Evolutionary conservation across 2,329 filamentous ascomycete genomes (phyloP).

Genomic region (Calonectria hawksworthii): DNA sequence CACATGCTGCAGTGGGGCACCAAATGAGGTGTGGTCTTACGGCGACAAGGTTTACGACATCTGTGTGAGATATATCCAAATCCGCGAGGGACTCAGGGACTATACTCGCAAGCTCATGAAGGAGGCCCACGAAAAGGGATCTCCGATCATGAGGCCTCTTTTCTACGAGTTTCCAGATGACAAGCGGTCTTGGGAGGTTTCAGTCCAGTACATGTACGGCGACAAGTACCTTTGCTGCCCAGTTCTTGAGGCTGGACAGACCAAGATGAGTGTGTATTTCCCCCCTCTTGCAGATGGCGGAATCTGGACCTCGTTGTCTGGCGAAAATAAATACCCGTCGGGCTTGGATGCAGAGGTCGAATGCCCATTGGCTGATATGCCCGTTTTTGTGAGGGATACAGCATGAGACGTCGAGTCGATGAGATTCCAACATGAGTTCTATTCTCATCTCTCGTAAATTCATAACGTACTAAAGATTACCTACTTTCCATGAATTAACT

Average conservation of each 20-base stretch:
- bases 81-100: slow-evolving; percentile 70
- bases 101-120: slow-evolving; percentile 72
- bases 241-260: not conserved
- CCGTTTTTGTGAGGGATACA: slow-evolving; percentile 8
- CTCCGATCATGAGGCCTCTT: slow-evolving; percentile 72
- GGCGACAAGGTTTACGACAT: slow-evolving; percentile 72
- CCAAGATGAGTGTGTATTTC: not conserved
- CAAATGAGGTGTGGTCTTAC: slow-evolving; percentile 78
- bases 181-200: slow-evolving; percentile 66
- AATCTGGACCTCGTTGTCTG: not conserved
- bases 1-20: slow-evolving; percentile 64
- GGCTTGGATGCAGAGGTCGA: not conserved
- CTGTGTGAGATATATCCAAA: slow-evolving; percentile 69
- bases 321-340: not conserved
- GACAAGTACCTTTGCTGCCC: slow-evolving; percentile 8
- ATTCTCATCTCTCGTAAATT: not conserved
- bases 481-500: too few species aligned
- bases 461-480: too few species aligned
- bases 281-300: not conserved
- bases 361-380: slow-evolving; percentile 5
- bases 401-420: too few species aligned
- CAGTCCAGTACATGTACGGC: slow-evolving; percentile 76
- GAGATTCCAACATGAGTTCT: not conserved
- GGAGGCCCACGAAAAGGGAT: slow-evolving; percentile 71
- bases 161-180: slow-evolving; percentile 76